These are phyloP conservation scores for Aschersonia sp. DNA, from an alignment of 2,329 filamentous ascomycete genomes.

Conservation along the genomic window DNA sequence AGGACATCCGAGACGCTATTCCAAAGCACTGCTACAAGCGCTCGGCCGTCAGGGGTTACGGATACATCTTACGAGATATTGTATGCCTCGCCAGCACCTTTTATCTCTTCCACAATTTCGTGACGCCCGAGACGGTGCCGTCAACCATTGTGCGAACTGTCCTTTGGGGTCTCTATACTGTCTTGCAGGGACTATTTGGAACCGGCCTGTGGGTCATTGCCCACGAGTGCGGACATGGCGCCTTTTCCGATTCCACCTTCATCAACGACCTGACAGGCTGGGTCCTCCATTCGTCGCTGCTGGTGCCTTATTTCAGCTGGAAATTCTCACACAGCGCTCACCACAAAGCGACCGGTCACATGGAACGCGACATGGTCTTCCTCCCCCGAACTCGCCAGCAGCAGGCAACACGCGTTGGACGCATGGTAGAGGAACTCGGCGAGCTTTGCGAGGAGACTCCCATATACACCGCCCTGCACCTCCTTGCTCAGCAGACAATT, in stretches of 20 bases:
- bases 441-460: conserved; percentile 95
- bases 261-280: conserved; percentile 89
- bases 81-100: conserved; percentile 61
- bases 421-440: conserved; percentile 62
- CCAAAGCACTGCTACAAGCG: conserved; percentile 95
- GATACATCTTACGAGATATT: conserved; percentile 76
- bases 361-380: conserved; percentile 98
- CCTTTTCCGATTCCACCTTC: conserved; percentile 83
- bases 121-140: conserved; percentile 72
- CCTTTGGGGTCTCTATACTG: conserved; percentile 52
- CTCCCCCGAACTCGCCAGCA: conserved; percentile 81
- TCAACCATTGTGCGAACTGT: conserved; percentile 49
- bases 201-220: conserved; percentile 94
- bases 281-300: conserved; percentile 73
- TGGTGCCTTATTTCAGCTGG: conserved; percentile 98
- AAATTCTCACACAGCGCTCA: conserved; percentile 99
- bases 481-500: conserved; percentile 73
- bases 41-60: conserved; percentile 58
- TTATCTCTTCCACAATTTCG: conserved; percentile 75
- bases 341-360: conserved; percentile 96
- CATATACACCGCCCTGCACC: conserved; percentile 57
- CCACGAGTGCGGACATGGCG: conserved; percentile 94
- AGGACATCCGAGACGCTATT: conserved; percentile 92
- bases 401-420: conserved; percentile 62
- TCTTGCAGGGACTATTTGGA: conserved; percentile 82